Percentiles rank a stretch among this genome's conserved stretches.
phyloP scores from a whole-genome alignment of 345 rosid species.

The Leavenworthia alabamica region DNA sequence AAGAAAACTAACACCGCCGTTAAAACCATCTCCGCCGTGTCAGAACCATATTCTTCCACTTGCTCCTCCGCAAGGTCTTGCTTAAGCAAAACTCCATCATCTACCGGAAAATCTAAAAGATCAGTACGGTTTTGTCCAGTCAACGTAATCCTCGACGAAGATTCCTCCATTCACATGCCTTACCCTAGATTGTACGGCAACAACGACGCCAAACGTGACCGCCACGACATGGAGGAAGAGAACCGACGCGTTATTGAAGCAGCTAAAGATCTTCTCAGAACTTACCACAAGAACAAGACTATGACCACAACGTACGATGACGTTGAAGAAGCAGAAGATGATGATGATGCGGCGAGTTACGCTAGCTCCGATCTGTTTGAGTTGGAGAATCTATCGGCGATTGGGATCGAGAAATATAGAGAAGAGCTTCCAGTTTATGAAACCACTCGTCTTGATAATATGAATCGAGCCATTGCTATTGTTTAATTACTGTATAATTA shows the following conservation, averaged over 20 bases:
- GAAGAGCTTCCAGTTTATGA: conserved; percentile 95
- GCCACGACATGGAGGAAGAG: conserved; percentile 37
- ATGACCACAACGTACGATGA: conserved; percentile 42
- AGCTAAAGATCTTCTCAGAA: conserved; percentile 59
- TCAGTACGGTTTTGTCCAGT: conserved; percentile 73
- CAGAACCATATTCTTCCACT: conserved; percentile 21
- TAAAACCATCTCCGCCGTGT: neutral
- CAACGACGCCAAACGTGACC: conserved; percentile 11
- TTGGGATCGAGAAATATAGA: conserved; percentile 63
- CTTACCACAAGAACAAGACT: conserved; percentile 42
- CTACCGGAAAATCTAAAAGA: conserved; percentile 43
- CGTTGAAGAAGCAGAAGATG: conserved; percentile 26
- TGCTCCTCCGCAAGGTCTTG: conserved; percentile 86
- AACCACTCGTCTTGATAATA: conserved; percentile 59
- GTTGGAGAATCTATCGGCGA: conserved; percentile 69
- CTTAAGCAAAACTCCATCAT: conserved; percentile 55
- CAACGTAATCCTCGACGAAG: conserved; percentile 71
- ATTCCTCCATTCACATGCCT: conserved; percentile 35
- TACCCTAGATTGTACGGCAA: conserved; percentile 33
- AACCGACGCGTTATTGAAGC: conserved; percentile 56
- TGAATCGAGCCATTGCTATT: conserved; percentile 74
- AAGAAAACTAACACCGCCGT: neutral
- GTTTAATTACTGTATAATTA: conserved; percentile 47
- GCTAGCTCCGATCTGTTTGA: conserved; percentile 96
- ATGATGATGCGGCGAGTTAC: conserved; percentile 51